A percentile compares a stretch with the other conserved stretches of the same genome.
phyloP scores from a whole-genome alignment of 306 rosid species.

The Medicago lupulina region DNA sequence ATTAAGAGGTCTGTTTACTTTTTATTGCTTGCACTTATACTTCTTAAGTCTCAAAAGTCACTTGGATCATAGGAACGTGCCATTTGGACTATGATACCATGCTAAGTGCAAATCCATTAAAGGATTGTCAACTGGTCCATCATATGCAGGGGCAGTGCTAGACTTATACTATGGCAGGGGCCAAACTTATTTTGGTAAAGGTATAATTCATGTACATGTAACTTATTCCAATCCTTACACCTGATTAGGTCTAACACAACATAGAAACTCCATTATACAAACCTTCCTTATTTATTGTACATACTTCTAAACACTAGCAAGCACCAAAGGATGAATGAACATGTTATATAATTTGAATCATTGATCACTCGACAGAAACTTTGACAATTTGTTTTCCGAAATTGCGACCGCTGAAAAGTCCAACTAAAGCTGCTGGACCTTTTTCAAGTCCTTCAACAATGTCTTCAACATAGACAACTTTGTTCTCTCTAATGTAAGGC shows the following conservation, averaged over 20 bases:
- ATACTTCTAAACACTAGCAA: background rate
- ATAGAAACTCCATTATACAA: background rate
- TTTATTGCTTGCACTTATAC: no score
- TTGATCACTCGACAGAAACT: conserved; percentile 32
- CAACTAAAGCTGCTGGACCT: conserved; percentile 45
- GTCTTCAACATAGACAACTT: conserved; percentile 47
- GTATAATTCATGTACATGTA: background rate
- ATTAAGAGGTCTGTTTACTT: no score
- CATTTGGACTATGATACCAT: no score
- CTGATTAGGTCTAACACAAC: background rate
- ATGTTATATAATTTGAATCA: background rate
- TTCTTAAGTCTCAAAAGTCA: no score
- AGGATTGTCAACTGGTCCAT: no score
- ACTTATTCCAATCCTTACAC: background rate
- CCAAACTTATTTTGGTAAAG: no score
- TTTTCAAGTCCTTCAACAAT: conserved; percentile 50
- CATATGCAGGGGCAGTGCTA: no score
- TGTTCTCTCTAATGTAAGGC: conserved; percentile 46
- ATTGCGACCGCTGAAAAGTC: conserved; percentile 45
- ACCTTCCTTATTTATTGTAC: background rate
- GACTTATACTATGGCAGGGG: no score
- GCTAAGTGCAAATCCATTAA: no score
- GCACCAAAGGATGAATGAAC: background rate
- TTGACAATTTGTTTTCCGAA: conserved; percentile 42
- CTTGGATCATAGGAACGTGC: no score